Evolutionary conservation across 352 stramenopile species (phyloP).

Genomic region (Plasmopara halstedii): DNA sequence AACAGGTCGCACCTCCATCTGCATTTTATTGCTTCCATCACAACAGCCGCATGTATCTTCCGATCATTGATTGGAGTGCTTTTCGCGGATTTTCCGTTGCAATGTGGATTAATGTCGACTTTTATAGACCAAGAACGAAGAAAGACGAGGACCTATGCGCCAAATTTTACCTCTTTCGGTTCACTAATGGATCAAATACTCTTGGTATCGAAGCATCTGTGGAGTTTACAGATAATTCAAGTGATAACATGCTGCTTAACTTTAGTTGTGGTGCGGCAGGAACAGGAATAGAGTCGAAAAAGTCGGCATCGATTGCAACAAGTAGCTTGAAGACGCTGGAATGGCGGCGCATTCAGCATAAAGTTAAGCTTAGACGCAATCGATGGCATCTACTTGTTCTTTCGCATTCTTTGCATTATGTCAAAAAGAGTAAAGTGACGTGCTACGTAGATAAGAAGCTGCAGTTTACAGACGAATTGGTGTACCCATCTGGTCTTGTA

Average conservation of each 20-base stretch:
- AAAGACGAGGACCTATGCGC: constrained; percentile 17
- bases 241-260: constrained; percentile 32
- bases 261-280: constrained; percentile 48
- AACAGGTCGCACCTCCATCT: constrained; percentile 31
- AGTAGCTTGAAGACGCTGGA: constrained; percentile 24
- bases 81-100: constrained; percentile 77
- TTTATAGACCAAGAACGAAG: constrained; percentile 10
- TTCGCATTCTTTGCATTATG: constrained; percentile 73
- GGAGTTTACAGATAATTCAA: constrained; percentile 33
- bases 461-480: constrained; percentile 66
- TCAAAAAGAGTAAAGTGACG: constrained; percentile 80
- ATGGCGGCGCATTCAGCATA: constrained; percentile 55
- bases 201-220: constrained; percentile 65
- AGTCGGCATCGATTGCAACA: constrained; percentile 30
- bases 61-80: constrained; percentile 65
- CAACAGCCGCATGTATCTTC: constrained; percentile 62
- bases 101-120: constrained; percentile 62
- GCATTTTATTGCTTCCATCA: constrained; percentile 63
- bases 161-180: constrained; percentile 67
- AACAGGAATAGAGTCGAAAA: constrained; percentile 10
- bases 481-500: constrained; percentile 68
- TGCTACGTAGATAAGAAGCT: constrained; percentile 54
- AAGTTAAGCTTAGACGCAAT: constrained; percentile 23
- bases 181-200: constrained; percentile 59
- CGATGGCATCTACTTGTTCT: constrained; percentile 73